phyloP scores from a whole-genome alignment of 2,329 filamentous ascomycete genomes.

The Diplodia mutila region DNA sequence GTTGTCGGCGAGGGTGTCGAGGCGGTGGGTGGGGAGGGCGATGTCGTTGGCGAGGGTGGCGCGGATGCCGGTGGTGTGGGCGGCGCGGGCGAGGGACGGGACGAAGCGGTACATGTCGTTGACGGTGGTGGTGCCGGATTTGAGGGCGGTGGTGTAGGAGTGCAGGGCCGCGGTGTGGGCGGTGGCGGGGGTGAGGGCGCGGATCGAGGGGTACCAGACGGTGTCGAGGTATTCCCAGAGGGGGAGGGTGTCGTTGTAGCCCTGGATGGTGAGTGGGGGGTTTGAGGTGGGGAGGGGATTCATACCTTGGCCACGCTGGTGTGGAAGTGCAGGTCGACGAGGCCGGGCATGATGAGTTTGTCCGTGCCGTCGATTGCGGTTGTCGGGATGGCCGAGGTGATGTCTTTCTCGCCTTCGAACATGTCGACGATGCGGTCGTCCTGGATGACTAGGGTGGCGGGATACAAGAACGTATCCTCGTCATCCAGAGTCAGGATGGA shows the following conservation, averaged over 20 bases:
- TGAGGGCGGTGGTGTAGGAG: slow-evolving; percentile 13
- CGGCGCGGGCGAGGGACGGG: background rate
- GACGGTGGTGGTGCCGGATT: slow-evolving; percentile 17
- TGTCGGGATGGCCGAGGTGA: background rate
- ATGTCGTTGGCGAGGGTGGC: background rate
- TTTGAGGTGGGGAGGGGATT: background rate
- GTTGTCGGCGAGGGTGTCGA: slow-evolving; percentile 7
- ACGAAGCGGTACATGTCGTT: slow-evolving; percentile 21
- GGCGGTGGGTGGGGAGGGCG: background rate
- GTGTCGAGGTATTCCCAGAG: slow-evolving; percentile 23
- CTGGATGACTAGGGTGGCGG: slow-evolving; percentile 1
- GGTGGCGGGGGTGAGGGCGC: background rate
- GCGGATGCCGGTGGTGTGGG: background rate
- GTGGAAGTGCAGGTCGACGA: slow-evolving; percentile 11
- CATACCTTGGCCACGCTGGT: slow-evolving; percentile 7
- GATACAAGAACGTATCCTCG: background rate
- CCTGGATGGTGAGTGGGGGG: background rate
- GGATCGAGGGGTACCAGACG: slow-evolving; percentile 22
- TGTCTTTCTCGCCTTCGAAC: background rate
- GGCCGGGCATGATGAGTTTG: slow-evolving; percentile 16
- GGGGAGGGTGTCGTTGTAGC: slow-evolving; percentile 18
- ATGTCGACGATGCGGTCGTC: slow-evolving; percentile 1
- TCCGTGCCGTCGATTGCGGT: slow-evolving; percentile 8
- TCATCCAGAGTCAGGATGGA: slow-evolving; percentile 16
- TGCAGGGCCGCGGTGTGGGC: background rate